Percentiles rank a stretch among this genome's conserved stretches.
Evolutionary conservation across 805 yeast genomes (phyloP).

Genomic region (Yarrowia sp.): DNA sequence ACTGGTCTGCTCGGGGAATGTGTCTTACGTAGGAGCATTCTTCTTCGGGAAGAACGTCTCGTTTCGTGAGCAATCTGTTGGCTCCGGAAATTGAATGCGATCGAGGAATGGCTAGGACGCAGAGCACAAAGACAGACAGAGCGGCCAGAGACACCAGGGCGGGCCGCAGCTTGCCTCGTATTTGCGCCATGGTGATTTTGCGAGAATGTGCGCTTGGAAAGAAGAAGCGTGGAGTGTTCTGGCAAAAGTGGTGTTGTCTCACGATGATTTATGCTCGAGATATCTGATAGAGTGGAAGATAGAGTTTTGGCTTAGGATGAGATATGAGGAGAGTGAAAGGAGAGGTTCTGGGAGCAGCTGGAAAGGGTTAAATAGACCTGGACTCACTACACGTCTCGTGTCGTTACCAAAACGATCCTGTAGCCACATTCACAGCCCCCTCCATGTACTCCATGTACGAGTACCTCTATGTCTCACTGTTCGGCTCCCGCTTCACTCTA

Average conservation of each 20-base stretch:
- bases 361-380: background rate
- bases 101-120: slow-evolving; percentile 17
- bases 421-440: no score
- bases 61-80: background rate
- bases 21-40: slow-evolving; percentile 18
- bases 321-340: background rate
- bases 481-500: background rate
- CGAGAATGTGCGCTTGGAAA: background rate
- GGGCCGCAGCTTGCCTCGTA: slow-evolving; percentile 6
- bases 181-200: background rate
- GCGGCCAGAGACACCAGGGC: background rate
- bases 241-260: background rate
- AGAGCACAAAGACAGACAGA: background rate
- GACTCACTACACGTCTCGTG: no score
- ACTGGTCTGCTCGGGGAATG: slow-evolving; percentile 31
- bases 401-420: no score
- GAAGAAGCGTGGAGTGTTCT: background rate
- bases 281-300: background rate
- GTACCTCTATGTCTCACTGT: no score
- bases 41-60: background rate
- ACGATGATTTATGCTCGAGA: background rate
- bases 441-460: background rate
- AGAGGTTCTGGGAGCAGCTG: background rate
- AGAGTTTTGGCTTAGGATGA: background rate
- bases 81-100: slow-evolving; percentile 2